These are phyloP conservation scores for Collybiopsis confluens DNA, from an alignment of 768 basidiomycete species.

Conservation along the genomic window DNA sequence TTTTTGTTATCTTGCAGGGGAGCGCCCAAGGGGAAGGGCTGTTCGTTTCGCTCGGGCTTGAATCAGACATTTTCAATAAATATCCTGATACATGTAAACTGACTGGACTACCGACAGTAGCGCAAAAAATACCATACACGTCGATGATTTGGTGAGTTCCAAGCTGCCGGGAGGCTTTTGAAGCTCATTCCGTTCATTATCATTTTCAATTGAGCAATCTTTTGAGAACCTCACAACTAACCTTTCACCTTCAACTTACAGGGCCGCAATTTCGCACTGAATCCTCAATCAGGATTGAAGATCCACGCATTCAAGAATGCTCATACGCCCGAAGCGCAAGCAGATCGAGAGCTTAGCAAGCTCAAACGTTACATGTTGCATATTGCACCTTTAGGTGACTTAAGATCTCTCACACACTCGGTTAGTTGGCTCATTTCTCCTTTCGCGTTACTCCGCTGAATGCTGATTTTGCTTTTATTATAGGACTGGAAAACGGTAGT, in stretches of 20 bases:
- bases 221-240: too few species aligned
- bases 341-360: slow-evolving; percentile 67
- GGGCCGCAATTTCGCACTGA: slow-evolving; percentile 85
- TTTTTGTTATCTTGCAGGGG: neutral
- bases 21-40: too few species aligned
- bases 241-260: slow-evolving; percentile 18
- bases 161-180: too few species aligned
- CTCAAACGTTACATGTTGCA: slow-evolving; percentile 63
- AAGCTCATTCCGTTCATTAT: too few species aligned
- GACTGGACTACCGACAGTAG: slow-evolving; percentile 31
- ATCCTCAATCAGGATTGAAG: slow-evolving; percentile 79
- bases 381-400: slow-evolving; percentile 57
- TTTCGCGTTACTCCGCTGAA: neutral
- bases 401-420: slow-evolving; percentile 62
- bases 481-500: slow-evolving; percentile 54
- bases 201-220: too few species aligned
- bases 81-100: too few species aligned
- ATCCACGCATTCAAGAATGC: slow-evolving; percentile 80
- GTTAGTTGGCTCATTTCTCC: slow-evolving; percentile 30
- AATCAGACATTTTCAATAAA: too few species aligned
- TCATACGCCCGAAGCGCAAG: slow-evolving; percentile 56
- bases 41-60: too few species aligned
- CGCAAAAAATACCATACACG: slow-evolving; percentile 75
- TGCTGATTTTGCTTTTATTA: neutral
- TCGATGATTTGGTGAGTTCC: slow-evolving; percentile 73